phyloP scores from a whole-genome alignment of 257 asterid genomes.

The Eustoma russellianum region DNA sequence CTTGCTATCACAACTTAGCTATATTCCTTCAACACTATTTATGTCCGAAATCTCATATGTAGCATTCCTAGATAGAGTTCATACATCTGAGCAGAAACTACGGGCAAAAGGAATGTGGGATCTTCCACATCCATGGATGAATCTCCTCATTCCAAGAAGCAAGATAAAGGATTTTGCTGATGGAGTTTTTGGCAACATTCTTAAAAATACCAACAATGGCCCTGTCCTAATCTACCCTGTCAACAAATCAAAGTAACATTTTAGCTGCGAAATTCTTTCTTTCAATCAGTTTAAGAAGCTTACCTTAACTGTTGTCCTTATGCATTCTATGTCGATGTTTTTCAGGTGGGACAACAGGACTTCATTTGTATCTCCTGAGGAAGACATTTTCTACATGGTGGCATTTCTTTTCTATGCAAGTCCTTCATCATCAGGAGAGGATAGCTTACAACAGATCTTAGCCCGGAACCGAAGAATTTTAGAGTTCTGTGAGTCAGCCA shows the following conservation, averaged over 20 bases:
- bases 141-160: constrained; percentile 69
- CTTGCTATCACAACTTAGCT: constrained; percentile 54
- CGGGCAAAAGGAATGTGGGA: constrained; percentile 77
- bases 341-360: constrained; percentile 84
- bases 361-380: constrained; percentile 72
- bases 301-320: not conserved
- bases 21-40: constrained; percentile 66
- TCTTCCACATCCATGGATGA: constrained; percentile 94
- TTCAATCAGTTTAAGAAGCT: constrained; percentile 11
- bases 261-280: constrained; percentile 3
- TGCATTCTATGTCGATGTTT: not conserved
- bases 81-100: constrained; percentile 53
- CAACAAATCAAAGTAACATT: constrained; percentile 64
- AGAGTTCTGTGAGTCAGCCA: constrained; percentile 47
- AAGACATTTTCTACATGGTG: constrained; percentile 72
- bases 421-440: constrained; percentile 36
- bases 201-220: constrained; percentile 59
- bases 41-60: constrained; percentile 59
- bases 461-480: constrained; percentile 43
- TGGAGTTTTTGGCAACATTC: constrained; percentile 57
- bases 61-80: constrained; percentile 86
- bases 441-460: constrained; percentile 35
- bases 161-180: constrained; percentile 54
- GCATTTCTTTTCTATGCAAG: constrained; percentile 67
- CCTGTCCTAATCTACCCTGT: constrained; percentile 83